Conservation (phyloP, 768 basidiomycete species). For the Chalciporus pseudorubinellus region DNA sequence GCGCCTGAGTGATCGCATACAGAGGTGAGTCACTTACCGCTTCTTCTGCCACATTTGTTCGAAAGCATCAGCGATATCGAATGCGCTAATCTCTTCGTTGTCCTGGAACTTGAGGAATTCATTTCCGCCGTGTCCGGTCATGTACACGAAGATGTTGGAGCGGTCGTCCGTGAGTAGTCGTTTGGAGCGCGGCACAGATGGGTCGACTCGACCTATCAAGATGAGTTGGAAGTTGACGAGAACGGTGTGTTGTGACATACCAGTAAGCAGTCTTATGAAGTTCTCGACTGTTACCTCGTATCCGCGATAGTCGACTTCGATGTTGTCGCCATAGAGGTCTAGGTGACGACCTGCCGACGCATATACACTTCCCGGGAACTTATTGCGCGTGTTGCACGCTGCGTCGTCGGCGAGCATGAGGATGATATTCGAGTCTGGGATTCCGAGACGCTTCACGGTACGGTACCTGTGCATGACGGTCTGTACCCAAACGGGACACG, state of each 20-base stretch:
- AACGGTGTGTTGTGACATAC: constrained; percentile 41
- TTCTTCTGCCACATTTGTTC: constrained; percentile 99
- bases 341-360: constrained; percentile 78
- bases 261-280: constrained; percentile 88
- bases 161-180: constrained; percentile 86
- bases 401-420: constrained; percentile 98
- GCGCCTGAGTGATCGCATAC: background rate
- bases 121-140: constrained; percentile 98
- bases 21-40: constrained; percentile 46
- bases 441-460: constrained; percentile 95
- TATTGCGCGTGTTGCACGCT: constrained; percentile 90
- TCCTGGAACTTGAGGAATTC: constrained; percentile 99
- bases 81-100: constrained; percentile 95
- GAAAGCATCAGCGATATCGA: constrained; percentile 96
- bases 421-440: constrained; percentile 98
- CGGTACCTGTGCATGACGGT: constrained; percentile 67
- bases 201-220: constrained; percentile 73
- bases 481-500: background rate
- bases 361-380: constrained; percentile 89
- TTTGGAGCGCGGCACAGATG: constrained; percentile 87
- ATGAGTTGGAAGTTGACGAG: background rate
- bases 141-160: constrained; percentile 94
- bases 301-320: constrained; percentile 97
- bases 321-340: constrained; percentile 93
- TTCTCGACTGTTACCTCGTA: constrained; percentile 99